Base-by-base conservation (phyloP, 306 rosid genomes). In the Fragaria iinumae region DNA sequence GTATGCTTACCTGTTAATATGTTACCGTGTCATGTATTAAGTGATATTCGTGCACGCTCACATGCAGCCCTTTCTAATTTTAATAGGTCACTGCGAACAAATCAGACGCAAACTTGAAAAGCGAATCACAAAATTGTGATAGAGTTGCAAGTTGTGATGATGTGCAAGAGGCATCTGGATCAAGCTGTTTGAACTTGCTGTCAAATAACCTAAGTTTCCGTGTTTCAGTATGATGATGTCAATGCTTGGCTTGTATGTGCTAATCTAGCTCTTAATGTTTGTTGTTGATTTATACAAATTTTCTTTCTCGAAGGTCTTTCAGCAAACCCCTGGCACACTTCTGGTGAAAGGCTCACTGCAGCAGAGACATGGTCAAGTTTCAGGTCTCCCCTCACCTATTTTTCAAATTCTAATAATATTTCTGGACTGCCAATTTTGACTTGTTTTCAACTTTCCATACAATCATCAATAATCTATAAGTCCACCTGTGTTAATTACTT, bases 311-410 rank as follows among this genome's bases (percentile, higher is more conserved):
- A 85, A 93, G 96, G 91, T 93, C 78, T 90, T 91, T 87, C 98
- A 91, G 87, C 97, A 93, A 84, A 87, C 82, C 45, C 96, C 93
- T 1, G 96, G 98, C 75, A 85, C 93, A 68, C 87, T 91, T 75
- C 87, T 94, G 76, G 96, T 91, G 83, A 94, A 89, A 82, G 94
- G 93, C 76, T 90, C 97, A 72, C 83, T 90, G 80, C 88, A 89
- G 84, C 93, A 86, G 43, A 84, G 67, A 82, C 80, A 83, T 65
- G 77, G 82, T 65, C 79, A 86, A 68, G 43, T 78, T 71, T 84
- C 94, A 90, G 98, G 98, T 93, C 69, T 79, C 75, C 69, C 8
- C 70, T 69, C 55, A 55, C 68, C 45, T 49, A 23, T 56, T 69
- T 17, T 56, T 52, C 57, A 56, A 32, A 44, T 13, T 77, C 60